A percentile compares a stretch with the other conserved stretches of the same genome.
Conservation (phyloP, 495 filamentous ascomycete genomes). For the Astrothelium macrocarpum region DNA sequence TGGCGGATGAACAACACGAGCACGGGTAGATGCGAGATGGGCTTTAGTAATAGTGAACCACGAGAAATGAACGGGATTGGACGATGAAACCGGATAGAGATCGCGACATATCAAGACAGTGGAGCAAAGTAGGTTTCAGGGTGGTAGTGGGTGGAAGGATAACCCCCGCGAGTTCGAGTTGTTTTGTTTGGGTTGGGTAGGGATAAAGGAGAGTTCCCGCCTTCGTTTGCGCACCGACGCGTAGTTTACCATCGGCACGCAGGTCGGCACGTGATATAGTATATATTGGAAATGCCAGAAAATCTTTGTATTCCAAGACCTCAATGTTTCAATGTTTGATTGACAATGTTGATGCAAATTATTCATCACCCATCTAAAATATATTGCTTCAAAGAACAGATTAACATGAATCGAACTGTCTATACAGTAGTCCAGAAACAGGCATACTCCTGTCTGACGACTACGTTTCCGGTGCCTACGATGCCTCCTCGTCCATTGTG, state of each 20-base stretch:
- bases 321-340: too few species aligned
- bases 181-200: constrained; percentile 2
- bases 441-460: too few species aligned
- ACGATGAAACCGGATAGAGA: not conserved
- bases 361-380: too few species aligned
- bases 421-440: not conserved
- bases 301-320: too few species aligned
- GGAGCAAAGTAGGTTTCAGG: not conserved
- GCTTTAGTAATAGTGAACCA: not conserved
- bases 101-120: not conserved
- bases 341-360: too few species aligned
- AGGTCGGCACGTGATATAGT: not conserved
- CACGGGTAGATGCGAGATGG: not conserved
- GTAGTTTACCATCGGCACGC: not conserved
- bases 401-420: not conserved
- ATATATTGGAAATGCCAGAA: too few species aligned
- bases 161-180: not conserved
- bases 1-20: not conserved
- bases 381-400: too few species aligned
- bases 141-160: not conserved
- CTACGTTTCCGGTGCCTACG: too few species aligned
- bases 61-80: not conserved
- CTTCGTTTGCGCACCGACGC: not conserved
- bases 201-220: not conserved
- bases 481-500: not conserved